Evolutionary conservation across 2,329 filamentous ascomycete genomes (phyloP).

Genomic region (Trichophyton verrucosum): DNA sequence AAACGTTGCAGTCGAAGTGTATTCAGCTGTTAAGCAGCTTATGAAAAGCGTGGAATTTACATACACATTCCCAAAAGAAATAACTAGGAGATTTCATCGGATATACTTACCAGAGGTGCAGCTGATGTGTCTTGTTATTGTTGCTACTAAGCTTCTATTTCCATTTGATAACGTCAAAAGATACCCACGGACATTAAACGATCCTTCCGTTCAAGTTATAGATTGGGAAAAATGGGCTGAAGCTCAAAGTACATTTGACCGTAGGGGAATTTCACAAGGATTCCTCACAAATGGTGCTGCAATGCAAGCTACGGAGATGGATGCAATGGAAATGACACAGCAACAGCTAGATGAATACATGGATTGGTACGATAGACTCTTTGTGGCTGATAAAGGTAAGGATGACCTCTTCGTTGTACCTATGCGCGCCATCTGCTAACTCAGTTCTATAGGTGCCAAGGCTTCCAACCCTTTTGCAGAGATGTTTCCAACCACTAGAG

Average conservation of each 20-base stretch:
- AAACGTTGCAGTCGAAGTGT: slow-evolving; percentile 19
- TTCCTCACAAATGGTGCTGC: slow-evolving; percentile 37
- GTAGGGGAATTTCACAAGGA: slow-evolving; percentile 21
- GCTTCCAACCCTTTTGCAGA: slow-evolving; percentile 26
- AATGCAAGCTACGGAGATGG: slow-evolving; percentile 45
- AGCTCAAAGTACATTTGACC: slow-evolving; percentile 33
- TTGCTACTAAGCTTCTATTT: slow-evolving; percentile 67
- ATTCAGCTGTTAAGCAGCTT: slow-evolving; percentile 47
- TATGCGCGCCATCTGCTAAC: background rate
- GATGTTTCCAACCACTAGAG: slow-evolving; percentile 30
- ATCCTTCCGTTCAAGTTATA: slow-evolving; percentile 49
- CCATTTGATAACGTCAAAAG: slow-evolving; percentile 53
- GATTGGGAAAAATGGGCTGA: slow-evolving; percentile 62
- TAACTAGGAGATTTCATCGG: slow-evolving; percentile 23
- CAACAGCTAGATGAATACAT: slow-evolving; percentile 61
- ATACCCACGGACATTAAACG: slow-evolving; percentile 38
- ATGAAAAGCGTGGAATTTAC: slow-evolving; percentile 44
- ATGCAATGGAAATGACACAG: slow-evolving; percentile 50
- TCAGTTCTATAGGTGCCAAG: slow-evolving; percentile 2
- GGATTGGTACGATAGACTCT: slow-evolving; percentile 63
- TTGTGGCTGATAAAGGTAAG: slow-evolving; percentile 31
- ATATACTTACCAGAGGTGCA: slow-evolving; percentile 61
- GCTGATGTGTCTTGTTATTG: slow-evolving; percentile 56
- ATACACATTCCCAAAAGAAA: slow-evolving; percentile 40
- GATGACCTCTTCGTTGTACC: background rate